Evolutionary conservation across 805 yeast species (phyloP).

Genomic region (Blastobotrys peoriensis): DNA sequence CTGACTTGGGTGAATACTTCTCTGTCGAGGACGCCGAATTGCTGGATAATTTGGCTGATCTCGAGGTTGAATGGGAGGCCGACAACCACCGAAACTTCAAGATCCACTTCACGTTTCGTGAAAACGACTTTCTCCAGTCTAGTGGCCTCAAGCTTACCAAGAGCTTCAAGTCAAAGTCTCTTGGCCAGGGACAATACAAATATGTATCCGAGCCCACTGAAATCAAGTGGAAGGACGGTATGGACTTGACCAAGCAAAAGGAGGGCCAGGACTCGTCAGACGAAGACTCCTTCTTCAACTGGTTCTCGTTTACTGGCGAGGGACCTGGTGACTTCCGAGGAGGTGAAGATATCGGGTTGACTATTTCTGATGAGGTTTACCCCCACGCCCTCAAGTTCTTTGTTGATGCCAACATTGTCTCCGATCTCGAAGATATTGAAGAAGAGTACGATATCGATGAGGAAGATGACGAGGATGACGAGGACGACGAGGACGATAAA

Average conservation of each 20-base stretch:
- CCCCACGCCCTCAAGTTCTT: slow-evolving; percentile 83
- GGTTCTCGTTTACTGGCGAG: slow-evolving; percentile 79
- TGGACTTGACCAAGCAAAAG: slow-evolving; percentile 49
- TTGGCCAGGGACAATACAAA: slow-evolving; percentile 21
- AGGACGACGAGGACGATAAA: slow-evolving; percentile 13
- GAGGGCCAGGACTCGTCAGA: background rate
- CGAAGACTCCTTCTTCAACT: slow-evolving; percentile 59
- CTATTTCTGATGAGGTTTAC: slow-evolving; percentile 71
- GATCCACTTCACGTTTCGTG: slow-evolving; percentile 54
- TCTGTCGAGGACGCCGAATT: slow-evolving; percentile 71
- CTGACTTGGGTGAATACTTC: slow-evolving; percentile 68
- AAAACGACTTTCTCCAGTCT: slow-evolving; percentile 43
- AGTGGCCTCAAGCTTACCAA: slow-evolving; percentile 51
- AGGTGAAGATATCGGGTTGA: slow-evolving; percentile 71
- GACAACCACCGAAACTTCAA: slow-evolving; percentile 50
- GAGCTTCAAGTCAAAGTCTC: slow-evolving; percentile 35
- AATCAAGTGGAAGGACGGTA: slow-evolving; percentile 65
- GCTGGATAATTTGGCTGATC: slow-evolving; percentile 58
- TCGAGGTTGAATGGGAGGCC: slow-evolving; percentile 47
- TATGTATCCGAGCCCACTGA: slow-evolving; percentile 49
- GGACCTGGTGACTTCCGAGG: slow-evolving; percentile 70
- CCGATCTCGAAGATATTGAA: slow-evolving; percentile 14
- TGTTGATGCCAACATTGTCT: slow-evolving; percentile 55
- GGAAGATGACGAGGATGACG: slow-evolving; percentile 16
- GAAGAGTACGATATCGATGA: slow-evolving; percentile 16